Conservation (phyloP, 2,329 filamentous ascomycete species). For the Pyrenophora graminea region DNA sequence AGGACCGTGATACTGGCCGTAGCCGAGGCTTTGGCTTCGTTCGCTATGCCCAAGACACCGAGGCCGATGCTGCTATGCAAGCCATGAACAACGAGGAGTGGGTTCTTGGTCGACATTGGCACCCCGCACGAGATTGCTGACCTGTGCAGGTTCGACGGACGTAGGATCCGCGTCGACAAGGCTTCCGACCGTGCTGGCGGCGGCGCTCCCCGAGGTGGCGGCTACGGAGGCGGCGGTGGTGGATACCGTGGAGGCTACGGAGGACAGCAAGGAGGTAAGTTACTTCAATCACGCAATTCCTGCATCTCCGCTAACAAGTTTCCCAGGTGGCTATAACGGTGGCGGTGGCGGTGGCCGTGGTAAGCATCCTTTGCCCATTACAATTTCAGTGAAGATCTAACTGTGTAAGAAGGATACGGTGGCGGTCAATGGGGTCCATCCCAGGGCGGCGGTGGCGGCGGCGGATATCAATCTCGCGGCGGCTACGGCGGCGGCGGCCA, state of each 20-base stretch:
- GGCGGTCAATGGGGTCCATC: constrained; percentile 28
- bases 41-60: constrained; percentile 75
- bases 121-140: constrained; percentile 17
- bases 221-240: constrained; percentile 36
- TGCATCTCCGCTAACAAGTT: neutral
- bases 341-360: constrained; percentile 38
- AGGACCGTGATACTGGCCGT: constrained; percentile 93
- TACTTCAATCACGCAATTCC: neutral
- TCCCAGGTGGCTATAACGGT: constrained; percentile 20
- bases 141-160: constrained; percentile 79
- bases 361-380: constrained; percentile 23
- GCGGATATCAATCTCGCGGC: constrained; percentile 38
- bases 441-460: constrained; percentile 38
- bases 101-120: neutral
- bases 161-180: constrained; percentile 92
- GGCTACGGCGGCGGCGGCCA: constrained; percentile 38
- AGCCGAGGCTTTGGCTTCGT: constrained; percentile 98
- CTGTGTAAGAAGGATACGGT: constrained; percentile 16
- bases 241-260: constrained; percentile 31
- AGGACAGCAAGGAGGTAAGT: constrained; percentile 33
- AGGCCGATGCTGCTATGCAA: constrained; percentile 76
- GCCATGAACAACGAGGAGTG: constrained; percentile 92
- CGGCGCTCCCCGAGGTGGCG: constrained; percentile 48
- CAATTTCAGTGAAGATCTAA: constrained; percentile 6
- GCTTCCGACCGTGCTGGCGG: constrained; percentile 75